Evolutionary conservation across 108 stramenopile genomes (phyloP).

Genomic region (Aureococcus anophagefferens): DNA sequence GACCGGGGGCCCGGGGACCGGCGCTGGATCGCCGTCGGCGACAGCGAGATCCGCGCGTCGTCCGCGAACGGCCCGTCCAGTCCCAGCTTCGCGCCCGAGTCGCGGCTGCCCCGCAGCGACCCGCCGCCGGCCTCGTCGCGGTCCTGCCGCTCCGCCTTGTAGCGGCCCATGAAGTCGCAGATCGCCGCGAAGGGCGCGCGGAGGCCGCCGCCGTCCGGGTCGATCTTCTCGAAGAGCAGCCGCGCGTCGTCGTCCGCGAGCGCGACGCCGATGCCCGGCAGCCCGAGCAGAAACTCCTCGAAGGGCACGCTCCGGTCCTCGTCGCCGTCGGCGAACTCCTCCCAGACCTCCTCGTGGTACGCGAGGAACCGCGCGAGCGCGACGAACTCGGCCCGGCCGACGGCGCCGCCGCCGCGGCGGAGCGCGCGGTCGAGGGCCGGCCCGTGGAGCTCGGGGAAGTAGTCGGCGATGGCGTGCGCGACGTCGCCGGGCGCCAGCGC

Average conservation of each 20-base stretch:
- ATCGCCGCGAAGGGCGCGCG: neutral
- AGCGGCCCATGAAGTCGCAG: neutral
- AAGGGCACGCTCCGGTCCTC: neutral
- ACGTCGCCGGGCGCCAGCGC: no score
- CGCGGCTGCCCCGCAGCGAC: no score
- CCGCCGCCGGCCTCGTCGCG: neutral
- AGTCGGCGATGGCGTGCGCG: no score
- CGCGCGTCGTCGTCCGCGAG: neutral
- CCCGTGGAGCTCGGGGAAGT: no score
- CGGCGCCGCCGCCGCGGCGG: no score
- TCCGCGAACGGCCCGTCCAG: neutral
- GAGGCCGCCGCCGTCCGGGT: neutral
- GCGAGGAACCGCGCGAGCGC: neutral
- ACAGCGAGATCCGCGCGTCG: neutral
- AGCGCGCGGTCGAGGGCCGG: no score
- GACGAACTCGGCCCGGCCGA: neutral
- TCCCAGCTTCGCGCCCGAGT: no score
- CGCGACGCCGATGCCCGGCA: neutral
- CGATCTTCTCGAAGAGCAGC: neutral
- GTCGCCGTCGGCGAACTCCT: neutral
- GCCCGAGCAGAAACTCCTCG: neutral
- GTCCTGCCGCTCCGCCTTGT: neutral
- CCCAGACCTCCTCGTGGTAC: neutral
- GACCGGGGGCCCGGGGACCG: no score
- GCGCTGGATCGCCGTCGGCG: neutral